Conservation (phyloP, 148 eudicot genomes). For the Camellia granthamiana region DNA sequence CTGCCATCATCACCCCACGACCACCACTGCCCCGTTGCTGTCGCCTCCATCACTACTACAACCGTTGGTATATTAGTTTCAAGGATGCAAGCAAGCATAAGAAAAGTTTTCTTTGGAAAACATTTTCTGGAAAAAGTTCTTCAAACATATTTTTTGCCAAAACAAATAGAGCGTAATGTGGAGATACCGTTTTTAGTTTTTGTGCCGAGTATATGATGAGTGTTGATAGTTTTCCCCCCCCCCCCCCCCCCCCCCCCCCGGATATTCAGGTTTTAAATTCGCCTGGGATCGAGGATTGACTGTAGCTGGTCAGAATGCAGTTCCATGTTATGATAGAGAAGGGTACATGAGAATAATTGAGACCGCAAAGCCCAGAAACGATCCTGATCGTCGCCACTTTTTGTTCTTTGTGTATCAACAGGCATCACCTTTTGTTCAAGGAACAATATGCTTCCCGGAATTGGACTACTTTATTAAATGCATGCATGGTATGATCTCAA, state of each 20-base stretch:
- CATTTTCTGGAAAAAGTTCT: too few relatives aligned
- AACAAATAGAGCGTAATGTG: too few relatives aligned
- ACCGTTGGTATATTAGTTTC: too few relatives aligned
- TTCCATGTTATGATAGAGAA: slow-evolving; percentile 59
- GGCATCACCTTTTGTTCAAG: slow-evolving; percentile 41
- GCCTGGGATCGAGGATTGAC: slow-evolving; percentile 66
- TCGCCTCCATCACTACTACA: too few relatives aligned
- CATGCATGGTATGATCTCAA: slow-evolving; percentile 59
- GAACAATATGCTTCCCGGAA: slow-evolving; percentile 53
- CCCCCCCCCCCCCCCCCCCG: too few relatives aligned
- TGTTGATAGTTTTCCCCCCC: neutral
- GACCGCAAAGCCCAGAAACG: slow-evolving; percentile 60
- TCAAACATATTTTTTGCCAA: too few relatives aligned
- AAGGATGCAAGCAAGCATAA: too few relatives aligned
- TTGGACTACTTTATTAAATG: slow-evolving; percentile 50
- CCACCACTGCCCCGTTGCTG: too few relatives aligned
- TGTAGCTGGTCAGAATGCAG: slow-evolving; percentile 61
- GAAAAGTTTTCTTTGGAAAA: too few relatives aligned
- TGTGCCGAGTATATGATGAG: neutral
- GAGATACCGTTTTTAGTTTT: neutral
- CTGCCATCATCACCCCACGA: too few relatives aligned
- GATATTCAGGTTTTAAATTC: slow-evolving; percentile 50
- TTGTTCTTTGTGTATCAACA: slow-evolving; percentile 54
- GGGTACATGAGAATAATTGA: slow-evolving; percentile 47
- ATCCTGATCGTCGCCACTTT: slow-evolving; percentile 58